Base-by-base conservation (phyloP, 371 early-diverging fungal species). In the Coemansia linderi region DNA sequence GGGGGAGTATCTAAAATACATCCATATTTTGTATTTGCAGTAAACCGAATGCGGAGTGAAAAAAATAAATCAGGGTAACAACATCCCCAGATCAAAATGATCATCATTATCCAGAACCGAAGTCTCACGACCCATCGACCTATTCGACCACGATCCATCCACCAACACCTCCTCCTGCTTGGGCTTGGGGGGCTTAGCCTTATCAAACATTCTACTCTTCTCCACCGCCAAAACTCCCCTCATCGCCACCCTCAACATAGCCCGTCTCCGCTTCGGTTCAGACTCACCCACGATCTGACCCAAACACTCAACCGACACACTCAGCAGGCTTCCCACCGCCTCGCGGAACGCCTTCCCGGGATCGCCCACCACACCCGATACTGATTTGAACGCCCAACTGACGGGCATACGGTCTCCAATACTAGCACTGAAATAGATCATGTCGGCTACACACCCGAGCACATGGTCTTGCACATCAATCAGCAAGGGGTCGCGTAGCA, bases 191-290 rank as follows among this genome's bases (percentile, higher is more conserved):
- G 43, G 36, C 5, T 56, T 54, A 22, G 36, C 15, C 7, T 33
- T 13, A 17, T 62, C 67, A 19, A 78, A 78, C 58, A 77, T 36
- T 39, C 54, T 59, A 54, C 67, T 65, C 36, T 68, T 66, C 44
- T 78, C 79, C 0, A 78, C 79, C 1, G 76, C 79, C 64, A 78
- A 50, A 46, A 56, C n/a, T 9, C 67, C 65, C 71, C 50, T 64
- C 67, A 78, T n/a, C 22, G 65, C 65, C 2, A 67, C 59, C 13
- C 66, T 58, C 56, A 73, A 15, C 36, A 78, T 31, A 2, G 79
- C 79, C 4, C 63, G 57, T 1, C 79, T 52, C 31, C 64, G 68
- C 40, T 66, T 66, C 9, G 48, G 17, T 2, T 72, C 64, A 0
- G 65, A 19, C 29, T 61, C 57, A 0, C 6, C 31, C 1, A 39